These are phyloP conservation scores for Chamaecyparis obtusa DNA, from an alignment of 75 land plant species.

Conservation along the genomic window DNA sequence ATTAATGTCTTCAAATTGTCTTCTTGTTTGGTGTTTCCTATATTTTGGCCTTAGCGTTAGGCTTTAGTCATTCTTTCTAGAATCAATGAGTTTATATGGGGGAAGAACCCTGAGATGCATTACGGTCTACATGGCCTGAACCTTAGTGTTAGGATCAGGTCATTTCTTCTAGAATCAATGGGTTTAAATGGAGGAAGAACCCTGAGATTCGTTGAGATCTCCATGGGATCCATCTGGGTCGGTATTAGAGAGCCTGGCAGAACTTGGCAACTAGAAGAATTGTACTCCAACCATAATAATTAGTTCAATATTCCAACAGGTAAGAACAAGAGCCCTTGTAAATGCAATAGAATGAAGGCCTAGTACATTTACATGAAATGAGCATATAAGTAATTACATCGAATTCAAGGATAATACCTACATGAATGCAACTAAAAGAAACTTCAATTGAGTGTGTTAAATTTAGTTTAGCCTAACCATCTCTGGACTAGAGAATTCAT, in stretches of 20 bases:
- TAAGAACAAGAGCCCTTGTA: background rate
- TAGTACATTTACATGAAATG: background rate
- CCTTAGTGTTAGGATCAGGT: background rate
- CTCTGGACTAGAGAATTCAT: background rate
- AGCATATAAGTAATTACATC: background rate
- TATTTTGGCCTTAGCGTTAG: background rate
- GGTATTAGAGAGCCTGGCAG: background rate
- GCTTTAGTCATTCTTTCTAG: background rate
- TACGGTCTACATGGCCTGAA: background rate
- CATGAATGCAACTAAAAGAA: background rate
- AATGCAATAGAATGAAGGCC: background rate
- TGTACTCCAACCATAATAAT: background rate
- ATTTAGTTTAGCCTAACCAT: background rate
- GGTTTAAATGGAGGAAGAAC: background rate
- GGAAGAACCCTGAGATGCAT: no score
- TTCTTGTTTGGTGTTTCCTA: background rate
- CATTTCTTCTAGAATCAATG: background rate
- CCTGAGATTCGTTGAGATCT: background rate
- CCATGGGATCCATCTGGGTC: conserved; percentile 1
- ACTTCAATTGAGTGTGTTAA: background rate
- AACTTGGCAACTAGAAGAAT: background rate
- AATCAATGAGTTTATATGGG: background rate
- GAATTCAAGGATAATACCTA: background rate
- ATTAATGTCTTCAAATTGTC: background rate
- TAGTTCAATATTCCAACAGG: background rate